These are phyloP conservation scores for Amphirosellinia nigrospora DNA, from an alignment of 495 filamentous ascomycete genomes.

Conservation along the genomic window DNA sequence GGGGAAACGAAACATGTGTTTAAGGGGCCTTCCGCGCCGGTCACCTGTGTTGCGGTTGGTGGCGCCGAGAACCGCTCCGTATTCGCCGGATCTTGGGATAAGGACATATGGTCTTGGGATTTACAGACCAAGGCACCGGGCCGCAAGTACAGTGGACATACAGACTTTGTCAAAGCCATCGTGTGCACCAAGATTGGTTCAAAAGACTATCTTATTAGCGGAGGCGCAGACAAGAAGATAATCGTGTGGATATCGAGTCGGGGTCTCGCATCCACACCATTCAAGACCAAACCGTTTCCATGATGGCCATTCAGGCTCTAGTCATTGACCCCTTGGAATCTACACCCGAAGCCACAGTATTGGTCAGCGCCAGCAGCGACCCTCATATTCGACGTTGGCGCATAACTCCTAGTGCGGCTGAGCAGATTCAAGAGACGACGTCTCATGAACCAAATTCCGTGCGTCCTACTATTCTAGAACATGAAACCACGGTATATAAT, in stretches of 20 bases:
- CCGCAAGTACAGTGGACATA: constrained; percentile 74
- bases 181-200: constrained; percentile 59
- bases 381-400: constrained; percentile 81
- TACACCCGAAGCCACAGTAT: constrained; percentile 52
- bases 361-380: constrained; percentile 84
- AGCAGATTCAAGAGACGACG: constrained; percentile 50
- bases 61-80: constrained; percentile 60
- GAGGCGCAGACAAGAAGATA: constrained; percentile 84
- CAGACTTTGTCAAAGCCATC: constrained; percentile 88
- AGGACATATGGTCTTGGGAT: constrained; percentile 84
- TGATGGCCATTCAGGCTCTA: constrained; percentile 77
- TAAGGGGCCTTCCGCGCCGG: constrained; percentile 76
- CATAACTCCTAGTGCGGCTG: constrained; percentile 52
- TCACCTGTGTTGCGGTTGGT: constrained; percentile 78
- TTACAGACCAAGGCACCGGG: constrained; percentile 57
- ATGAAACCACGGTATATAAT: constrained; percentile 89
- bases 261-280: constrained; percentile 73
- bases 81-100: constrained; percentile 94
- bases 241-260: constrained; percentile 76
- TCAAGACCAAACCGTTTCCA: constrained; percentile 68
- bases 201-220: constrained; percentile 76
- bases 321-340: constrained; percentile 68
- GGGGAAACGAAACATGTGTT: constrained; percentile 56
- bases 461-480: constrained; percentile 70
- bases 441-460: constrained; percentile 47